Evolutionary conservation across 1,284 basidiomycete species (phyloP), one percentile per base, ranked within the genome.

Genomic region (Apiotrichum porosum): DNA sequence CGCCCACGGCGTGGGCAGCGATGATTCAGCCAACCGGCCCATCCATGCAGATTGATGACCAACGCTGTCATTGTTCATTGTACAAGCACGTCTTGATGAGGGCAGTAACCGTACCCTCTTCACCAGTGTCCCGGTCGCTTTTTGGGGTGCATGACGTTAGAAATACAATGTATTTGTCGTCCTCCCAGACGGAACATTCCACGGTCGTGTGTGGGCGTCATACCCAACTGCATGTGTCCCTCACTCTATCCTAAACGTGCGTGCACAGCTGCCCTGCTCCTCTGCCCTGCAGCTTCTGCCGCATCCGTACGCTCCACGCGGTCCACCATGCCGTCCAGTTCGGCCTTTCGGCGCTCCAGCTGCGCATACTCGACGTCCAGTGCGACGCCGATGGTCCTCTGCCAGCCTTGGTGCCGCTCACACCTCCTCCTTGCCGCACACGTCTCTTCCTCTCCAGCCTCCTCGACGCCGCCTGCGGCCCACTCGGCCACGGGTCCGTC

Each of bases 341-440:
- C 43, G 9, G 45, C 43, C 34, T 42, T 38, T 14, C 34, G 22
- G 26, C 55, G 55, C n/a, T 36, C 66, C 18, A 66, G 36, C 13
- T 58, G 57, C 1, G 46, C 45, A 13, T 47, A 34, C 48, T 71
- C 67, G 2, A 63, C 37, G 14, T 69, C 65, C 4, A 69, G 44
- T 24, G 48, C 46, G 4, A 56, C 58, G 13, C 49, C 58, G 5
- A 60, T 45, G 0, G 60, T 68, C 54, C 61, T 65, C 46, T 69
- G 69, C 68, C 69, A 67, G 46, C 68, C 66, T 37, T 61, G 56
- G 54, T 70, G 69, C 18, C 68, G 51, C 43, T 71, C 68, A 43
- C 68, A 71, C 42, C 59, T 44, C 37, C 54, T 54, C 0, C 55
- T 56, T 4, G 49, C 47, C 39, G 52, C 43, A 30, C 64, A 71